Base-by-base conservation (phyloP, 257 asterid genomes). In the Vinca minor region DNA sequence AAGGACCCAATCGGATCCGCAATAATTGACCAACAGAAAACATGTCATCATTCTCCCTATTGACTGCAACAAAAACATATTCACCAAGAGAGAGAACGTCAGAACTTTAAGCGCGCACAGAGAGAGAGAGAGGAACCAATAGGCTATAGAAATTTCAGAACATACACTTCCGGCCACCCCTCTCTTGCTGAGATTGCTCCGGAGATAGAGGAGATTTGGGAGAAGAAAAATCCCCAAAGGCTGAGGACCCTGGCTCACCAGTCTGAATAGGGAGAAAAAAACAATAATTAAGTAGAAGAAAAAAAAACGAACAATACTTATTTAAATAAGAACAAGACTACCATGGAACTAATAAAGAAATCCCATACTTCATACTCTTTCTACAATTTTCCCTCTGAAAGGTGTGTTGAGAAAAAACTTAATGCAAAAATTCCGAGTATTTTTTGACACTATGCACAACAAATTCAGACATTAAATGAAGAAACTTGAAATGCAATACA, bases 1-100 rank as follows among this genome's bases (percentile, higher is more conserved):
- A 76, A 59, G 96, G 99, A 68, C 99, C 99, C 69, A 93, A 85
- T 3, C 89, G 85, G 53, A 93, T 93, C 73, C 96, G 83, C 67
- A 87, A 59, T 44, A 83, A 77, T 78, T 93, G 99, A 29, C 99
- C 99, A 18, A 89, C 85, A 59, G 90, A 81, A 77, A 84, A 93
- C 78, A 82, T 77, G 44, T 70, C 89, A 82, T 74, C 76, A 67
- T 93, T 94, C 59, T 85, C 90, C 46, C 77, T 87, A 68, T 78
- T 70, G 75, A 72, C 98, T 89, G 88, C 78, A 75, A n/a, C 32
- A 59, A 62, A 28, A 64, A 65, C 44, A 77, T 31, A 61, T 11
- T n/a, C n/a, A n/a, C 57, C 44, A 20, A 48, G 47, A 69, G 53
- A 57, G 45, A 59, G 31, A 34, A n/a, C n/a, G 31, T 54, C 54